Evolutionary conservation across 176 grass and related monocot species (phyloP).

Genomic region (Musa beccarii): DNA sequence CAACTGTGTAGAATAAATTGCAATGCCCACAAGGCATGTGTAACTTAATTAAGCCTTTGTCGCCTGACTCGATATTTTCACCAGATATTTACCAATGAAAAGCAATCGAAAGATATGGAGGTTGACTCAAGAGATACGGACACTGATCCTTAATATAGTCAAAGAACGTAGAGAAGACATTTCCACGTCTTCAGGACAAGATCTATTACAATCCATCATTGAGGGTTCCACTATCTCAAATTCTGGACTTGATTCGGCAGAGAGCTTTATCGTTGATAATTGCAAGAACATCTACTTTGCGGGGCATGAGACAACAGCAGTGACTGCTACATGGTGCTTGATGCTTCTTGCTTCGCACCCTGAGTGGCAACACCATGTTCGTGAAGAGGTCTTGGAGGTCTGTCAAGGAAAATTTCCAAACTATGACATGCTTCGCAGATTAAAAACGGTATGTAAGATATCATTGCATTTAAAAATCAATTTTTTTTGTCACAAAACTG

Average conservation of each 20-base stretch:
- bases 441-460: slow-evolving; percentile 42
- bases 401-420: slow-evolving; percentile 25
- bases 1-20: not conserved
- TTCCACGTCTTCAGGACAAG: not conserved
- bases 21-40: not conserved
- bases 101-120: slow-evolving; percentile 58
- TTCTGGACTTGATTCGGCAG: slow-evolving; percentile 1
- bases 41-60: not conserved
- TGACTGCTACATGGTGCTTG: slow-evolving; percentile 54
- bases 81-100: slow-evolving; percentile 56
- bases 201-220: slow-evolving; percentile 58
- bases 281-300: slow-evolving; percentile 88
- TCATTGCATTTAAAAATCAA: not conserved
- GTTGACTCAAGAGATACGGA: slow-evolving; percentile 28
- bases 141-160: slow-evolving; percentile 39
- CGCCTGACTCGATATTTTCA: not conserved
- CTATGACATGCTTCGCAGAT: slow-evolving; percentile 38
- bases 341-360: slow-evolving; percentile 64
- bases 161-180: slow-evolving; percentile 24
- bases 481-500: not conserved
- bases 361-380: slow-evolving; percentile 43
- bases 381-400: slow-evolving; percentile 35
- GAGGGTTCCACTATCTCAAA: slow-evolving; percentile 30
- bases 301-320: slow-evolving; percentile 56
- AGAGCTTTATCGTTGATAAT: slow-evolving; percentile 68